Evolutionary conservation across 2,329 filamentous ascomycete genomes (phyloP).

Genomic region (Fusarium camptoceras): DNA sequence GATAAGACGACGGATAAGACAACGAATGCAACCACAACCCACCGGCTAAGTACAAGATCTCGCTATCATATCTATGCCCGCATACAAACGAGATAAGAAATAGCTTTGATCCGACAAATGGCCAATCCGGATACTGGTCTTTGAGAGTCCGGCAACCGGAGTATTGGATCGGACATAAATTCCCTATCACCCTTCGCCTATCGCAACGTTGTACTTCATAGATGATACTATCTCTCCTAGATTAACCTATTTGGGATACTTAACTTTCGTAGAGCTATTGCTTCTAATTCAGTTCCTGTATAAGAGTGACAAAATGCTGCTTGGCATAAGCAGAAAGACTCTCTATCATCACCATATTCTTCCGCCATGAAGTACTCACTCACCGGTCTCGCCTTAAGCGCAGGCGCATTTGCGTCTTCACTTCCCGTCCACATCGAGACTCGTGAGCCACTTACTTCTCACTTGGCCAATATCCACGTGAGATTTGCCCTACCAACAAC

Average conservation of each 20-base stretch:
- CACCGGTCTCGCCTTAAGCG: not conserved
- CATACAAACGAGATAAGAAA: not conserved
- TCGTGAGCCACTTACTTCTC: not conserved
- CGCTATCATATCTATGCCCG: not conserved
- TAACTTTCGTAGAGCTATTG: not conserved
- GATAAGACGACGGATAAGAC: not conserved
- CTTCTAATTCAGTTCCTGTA: not conserved
- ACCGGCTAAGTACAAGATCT: not conserved
- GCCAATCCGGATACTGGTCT: too few species aligned
- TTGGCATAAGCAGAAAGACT: fast-evolving
- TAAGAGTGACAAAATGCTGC: too few species aligned
- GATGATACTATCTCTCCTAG: not conserved
- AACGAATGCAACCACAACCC: not conserved
- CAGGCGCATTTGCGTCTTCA: not conserved
- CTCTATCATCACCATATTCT: not conserved
- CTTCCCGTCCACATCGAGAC: not conserved
- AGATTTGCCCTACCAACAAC: not conserved
- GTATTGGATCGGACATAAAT: not conserved
- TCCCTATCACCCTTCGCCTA: not conserved
- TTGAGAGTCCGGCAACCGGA: too few species aligned
- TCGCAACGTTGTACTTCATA: not conserved
- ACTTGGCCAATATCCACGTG: constrained; percentile 10
- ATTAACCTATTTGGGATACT: not conserved
- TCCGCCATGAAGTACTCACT: constrained; percentile 1
- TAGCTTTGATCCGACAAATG: too few species aligned